These are phyloP conservation scores for Oryza longistaminata DNA, from an alignment of 176 grass and related monocot genomes.

Conservation along the genomic window DNA sequence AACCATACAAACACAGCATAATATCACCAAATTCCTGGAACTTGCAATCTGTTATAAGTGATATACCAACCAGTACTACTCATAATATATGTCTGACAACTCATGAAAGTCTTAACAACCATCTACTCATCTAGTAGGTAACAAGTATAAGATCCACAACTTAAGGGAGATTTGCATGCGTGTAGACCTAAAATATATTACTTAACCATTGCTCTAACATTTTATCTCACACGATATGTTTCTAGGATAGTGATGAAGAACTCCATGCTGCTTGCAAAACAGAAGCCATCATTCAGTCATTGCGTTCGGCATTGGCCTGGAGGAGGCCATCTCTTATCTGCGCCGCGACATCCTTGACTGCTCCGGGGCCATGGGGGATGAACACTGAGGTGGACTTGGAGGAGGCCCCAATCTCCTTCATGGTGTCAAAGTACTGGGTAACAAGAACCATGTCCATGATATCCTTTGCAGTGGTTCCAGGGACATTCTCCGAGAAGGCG, in stretches of 20 bases:
- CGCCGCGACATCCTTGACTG: constrained; percentile 40
- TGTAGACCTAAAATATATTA: neutral
- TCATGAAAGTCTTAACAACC: constrained; percentile 1
- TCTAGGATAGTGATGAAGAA: neutral
- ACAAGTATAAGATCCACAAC: constrained; percentile 14
- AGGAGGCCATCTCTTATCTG: constrained; percentile 65
- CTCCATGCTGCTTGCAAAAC: neutral
- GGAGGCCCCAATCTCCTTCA: constrained; percentile 66
- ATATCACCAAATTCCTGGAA: constrained; percentile 21
- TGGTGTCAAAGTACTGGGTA: constrained; percentile 62
- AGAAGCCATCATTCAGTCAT: neutral
- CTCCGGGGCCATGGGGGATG: constrained; percentile 65
- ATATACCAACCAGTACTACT: neutral
- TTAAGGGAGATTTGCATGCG: neutral
- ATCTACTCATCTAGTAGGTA: constrained; percentile 13
- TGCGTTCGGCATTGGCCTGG: constrained; percentile 22
- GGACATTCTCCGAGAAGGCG: constrained; percentile 69
- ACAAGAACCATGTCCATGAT: constrained; percentile 67
- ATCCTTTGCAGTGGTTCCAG: constrained; percentile 53
- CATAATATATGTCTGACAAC: neutral
- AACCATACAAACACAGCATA: neutral
- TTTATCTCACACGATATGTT: neutral
- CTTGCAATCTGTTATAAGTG: neutral
- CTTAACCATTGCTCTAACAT: neutral
- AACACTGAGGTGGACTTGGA: constrained; percentile 61